Evolutionary conservation across 352 stramenopile genomes (phyloP), one percentile per base, ranked within the genome.

Genomic region (Plasmopara halstedii): DNA sequence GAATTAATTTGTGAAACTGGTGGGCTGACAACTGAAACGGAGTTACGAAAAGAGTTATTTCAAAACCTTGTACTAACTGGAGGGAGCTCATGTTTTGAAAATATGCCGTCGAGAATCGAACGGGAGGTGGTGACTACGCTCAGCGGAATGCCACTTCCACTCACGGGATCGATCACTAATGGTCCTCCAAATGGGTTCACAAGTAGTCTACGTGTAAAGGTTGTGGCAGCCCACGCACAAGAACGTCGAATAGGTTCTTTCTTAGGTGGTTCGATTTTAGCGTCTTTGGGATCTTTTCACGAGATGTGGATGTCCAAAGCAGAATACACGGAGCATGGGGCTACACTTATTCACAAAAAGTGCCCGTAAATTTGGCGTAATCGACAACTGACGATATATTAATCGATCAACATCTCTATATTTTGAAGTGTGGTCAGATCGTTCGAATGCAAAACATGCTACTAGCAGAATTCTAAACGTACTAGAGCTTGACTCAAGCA

Each of bases 301-400:
- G 91, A 98, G 53, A 99, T 99, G 95, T 99, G 95, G 95, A 96
- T 99, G 56, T 97, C 92, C 26, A 99, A 97, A 67, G 78, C 81
- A n/a, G 96, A 99, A 71, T 99, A 99, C 55, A 95, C 97, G 18
- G 96, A 99, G 70, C 90, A 95, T 62, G 96, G 96, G 18, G 76
- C 94, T 25, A 71, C 82, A 4, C 95, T 99, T 58, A 94, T 99
- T 34, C 94, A 98, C 78, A 94, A 96, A 53, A 99, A 98, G 67
- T 99, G 94, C 54, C 76, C 76, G 10, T 87, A 61, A 42, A 42
- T 3, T 20, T 10, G 15, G 15, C 15, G n/a, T n/a, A n/a, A n/a
- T n/a, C n/a, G n/a, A n/a, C n/a, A n/a, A n/a, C n/a, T n/a, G n/a
- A n/a, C n/a, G n/a, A n/a, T n/a, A n/a, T n/a, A n/a, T n/a, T n/a